Conservation (phyloP, 805 yeast genomes). For the Ogataea pignaliae region DNA sequence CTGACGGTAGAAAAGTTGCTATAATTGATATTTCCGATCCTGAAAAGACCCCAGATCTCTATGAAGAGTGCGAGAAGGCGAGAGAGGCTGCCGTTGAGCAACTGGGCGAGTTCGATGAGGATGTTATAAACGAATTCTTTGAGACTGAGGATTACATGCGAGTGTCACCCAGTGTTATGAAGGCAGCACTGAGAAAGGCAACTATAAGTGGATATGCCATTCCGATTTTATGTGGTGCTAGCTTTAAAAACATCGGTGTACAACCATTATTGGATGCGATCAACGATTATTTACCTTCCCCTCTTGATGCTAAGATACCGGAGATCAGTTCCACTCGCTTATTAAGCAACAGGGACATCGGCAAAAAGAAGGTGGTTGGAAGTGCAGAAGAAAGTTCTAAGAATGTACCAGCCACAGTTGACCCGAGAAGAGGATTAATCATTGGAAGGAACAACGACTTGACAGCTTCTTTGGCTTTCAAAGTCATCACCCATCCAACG, state of each 20-base stretch:
- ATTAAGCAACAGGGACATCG: constrained; percentile 12
- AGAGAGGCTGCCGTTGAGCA: constrained; percentile 81
- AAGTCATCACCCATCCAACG: constrained; percentile 80
- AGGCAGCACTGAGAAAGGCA: constrained; percentile 55
- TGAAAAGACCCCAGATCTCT: constrained; percentile 29
- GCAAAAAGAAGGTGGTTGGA: constrained; percentile 14
- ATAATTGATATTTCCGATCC: constrained; percentile 40
- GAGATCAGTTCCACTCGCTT: constrained; percentile 33
- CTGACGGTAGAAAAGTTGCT: constrained; percentile 47
- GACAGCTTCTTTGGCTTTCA: constrained; percentile 82
- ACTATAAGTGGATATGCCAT: constrained; percentile 55
- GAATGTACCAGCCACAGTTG: constrained; percentile 33
- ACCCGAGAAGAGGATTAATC: constrained; percentile 42
- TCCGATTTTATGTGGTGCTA: constrained; percentile 90
- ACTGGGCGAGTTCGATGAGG: constrained; percentile 77
- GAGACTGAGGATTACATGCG: constrained; percentile 69
- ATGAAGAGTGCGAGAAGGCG: constrained; percentile 48
- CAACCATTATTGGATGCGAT: constrained; percentile 90
- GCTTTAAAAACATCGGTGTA: constrained; percentile 89
- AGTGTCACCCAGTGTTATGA: constrained; percentile 53
- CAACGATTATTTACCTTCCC: constrained; percentile 75
- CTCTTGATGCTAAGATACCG: constrained; percentile 59
- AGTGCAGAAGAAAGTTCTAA: constrained; percentile 7
- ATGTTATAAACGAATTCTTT: constrained; percentile 68
- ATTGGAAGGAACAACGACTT: constrained; percentile 55